Conservation (phyloP, 257 asterid genomes). For the Capsicum chinense region DNA sequence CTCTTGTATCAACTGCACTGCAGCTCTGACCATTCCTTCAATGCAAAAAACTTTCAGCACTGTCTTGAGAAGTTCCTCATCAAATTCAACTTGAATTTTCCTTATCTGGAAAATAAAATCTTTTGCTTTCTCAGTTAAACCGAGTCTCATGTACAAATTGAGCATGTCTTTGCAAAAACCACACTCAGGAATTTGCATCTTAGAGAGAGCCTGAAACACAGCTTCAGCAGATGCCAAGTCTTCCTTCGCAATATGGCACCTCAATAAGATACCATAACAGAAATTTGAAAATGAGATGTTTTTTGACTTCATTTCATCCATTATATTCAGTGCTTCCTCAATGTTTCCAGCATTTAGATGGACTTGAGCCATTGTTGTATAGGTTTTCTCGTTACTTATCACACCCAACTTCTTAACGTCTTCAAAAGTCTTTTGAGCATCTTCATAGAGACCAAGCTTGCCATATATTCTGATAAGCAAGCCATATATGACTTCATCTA, state of each 20-base stretch:
- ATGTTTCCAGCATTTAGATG: conserved; percentile 68
- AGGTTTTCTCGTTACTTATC: conserved; percentile 73
- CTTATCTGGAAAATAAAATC: conserved; percentile 60
- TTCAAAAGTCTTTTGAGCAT: conserved; percentile 74
- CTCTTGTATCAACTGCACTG: conserved; percentile 57
- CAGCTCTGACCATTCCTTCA: conserved; percentile 76
- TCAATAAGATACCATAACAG: conserved; percentile 62
- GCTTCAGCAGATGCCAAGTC: conserved; percentile 80
- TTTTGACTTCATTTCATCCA: conserved; percentile 72
- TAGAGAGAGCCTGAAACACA: conserved; percentile 65
- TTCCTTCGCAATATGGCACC: conserved; percentile 62
- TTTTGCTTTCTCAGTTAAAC: conserved; percentile 72
- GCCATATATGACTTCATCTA: conserved; percentile 92
- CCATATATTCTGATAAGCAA: conserved; percentile 94
- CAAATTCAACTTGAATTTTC: conserved; percentile 63
- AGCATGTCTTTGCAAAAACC: conserved; percentile 66
- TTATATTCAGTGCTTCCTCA: conserved; percentile 70
- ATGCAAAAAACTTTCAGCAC: conserved; percentile 71
- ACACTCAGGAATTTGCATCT: conserved; percentile 66
- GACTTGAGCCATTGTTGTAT: conserved; percentile 91
- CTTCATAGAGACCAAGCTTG: conserved; percentile 89
- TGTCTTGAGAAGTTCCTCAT: conserved; percentile 69
- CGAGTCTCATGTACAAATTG: conserved; percentile 60
- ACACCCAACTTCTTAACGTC: conserved; percentile 66
- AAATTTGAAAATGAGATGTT: conserved; percentile 65